Evolutionary conservation across 805 yeast genomes (phyloP), one percentile per base, ranked within the genome.

Genomic region (Yamadazyma insecticola): DNA sequence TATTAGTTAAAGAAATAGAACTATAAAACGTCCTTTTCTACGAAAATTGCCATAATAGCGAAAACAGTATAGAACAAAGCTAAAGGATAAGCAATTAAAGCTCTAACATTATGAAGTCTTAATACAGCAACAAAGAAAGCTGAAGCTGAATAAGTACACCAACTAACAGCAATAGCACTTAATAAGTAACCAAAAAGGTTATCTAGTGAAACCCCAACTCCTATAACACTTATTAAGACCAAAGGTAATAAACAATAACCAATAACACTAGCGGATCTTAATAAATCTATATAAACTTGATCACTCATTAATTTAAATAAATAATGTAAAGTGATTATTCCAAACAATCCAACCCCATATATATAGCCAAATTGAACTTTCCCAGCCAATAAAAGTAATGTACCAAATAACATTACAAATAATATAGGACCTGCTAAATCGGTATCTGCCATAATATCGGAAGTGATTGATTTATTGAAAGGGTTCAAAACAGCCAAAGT

Each of bases 321-420:
- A 45, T 75, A 74, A 58, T 89, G 97, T 43, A 88, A 73, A 19
- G 95, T 78, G 11, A 86, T 53, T 2, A 95, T 82, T 12, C 98
- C 98, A 45, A 90, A 78, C 25, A 92, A 60, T 0, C 96, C 97
- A 24, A 92, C 95, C 23, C 98, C 97, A 51, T 92, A 92, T 29
- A 92, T 84, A 56, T 92, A 92, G 2, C 97, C 97, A 53, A 92
- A 92, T 55, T 92, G 97, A 11, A 90, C 84, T 55, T 90, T 92
- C 4, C 98, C 97, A 1, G 95, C 80, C 26, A 89, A 67, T 30
- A 90, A 63, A 32, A 92, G 63, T 38, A 82, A 76, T 1, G 88
- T 72, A 13, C 96, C 98, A 52, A 90, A 90, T 35, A 87, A 57
- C 31, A 92, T 63, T 49, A 90, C 90, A 56, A 90, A 92, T 24